Evolutionary conservation across 2,329 filamentous ascomycete species (phyloP).

Genomic region (Penicillium sp.): DNA sequence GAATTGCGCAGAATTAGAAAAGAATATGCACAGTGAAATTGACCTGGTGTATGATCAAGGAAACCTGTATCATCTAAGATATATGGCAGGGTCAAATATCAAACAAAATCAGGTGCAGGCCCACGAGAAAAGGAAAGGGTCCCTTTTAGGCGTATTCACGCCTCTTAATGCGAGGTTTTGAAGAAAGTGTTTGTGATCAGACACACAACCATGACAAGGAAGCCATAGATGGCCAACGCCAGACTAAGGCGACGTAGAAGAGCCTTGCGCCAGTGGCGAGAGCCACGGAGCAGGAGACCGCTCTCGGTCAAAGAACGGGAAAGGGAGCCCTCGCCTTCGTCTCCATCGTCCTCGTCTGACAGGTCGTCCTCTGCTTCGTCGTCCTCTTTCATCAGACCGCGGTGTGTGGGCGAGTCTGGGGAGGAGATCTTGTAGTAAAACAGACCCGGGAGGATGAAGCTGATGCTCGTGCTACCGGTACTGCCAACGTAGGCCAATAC

Average conservation of each 20-base stretch:
- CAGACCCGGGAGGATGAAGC: slow-evolving; percentile 90
- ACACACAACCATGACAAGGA: slow-evolving; percentile 87
- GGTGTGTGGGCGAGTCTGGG: slow-evolving; percentile 82
- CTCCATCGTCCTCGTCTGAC: slow-evolving; percentile 39
- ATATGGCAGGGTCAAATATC: not conserved
- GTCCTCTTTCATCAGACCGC: slow-evolving; percentile 84
- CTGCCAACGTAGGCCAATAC: slow-evolving; percentile 94
- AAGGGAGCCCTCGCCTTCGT: slow-evolving; percentile 38
- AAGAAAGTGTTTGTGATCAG: slow-evolving; percentile 84
- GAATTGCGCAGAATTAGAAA: not conserved
- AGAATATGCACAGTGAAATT: not conserved
- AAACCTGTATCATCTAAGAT: not conserved
- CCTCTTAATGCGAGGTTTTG: slow-evolving; percentile 59
- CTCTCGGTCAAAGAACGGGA: slow-evolving; percentile 53
- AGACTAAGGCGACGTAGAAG: slow-evolving; percentile 72
- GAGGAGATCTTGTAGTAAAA: slow-evolving; percentile 99
- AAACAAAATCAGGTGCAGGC: not conserved
- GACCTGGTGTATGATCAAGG: not conserved
- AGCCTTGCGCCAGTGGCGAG: slow-evolving; percentile 63
- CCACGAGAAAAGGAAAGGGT: not conserved
- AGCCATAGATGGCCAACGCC: slow-evolving; percentile 76
- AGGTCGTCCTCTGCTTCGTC: slow-evolving; percentile 67
- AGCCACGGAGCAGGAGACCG: slow-evolving; percentile 62
- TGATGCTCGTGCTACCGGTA: slow-evolving; percentile 92
- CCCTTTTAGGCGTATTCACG: not conserved